Base-by-base conservation (phyloP, 495 filamentous ascomycete species). In the Podospora tetraspora region DNA sequence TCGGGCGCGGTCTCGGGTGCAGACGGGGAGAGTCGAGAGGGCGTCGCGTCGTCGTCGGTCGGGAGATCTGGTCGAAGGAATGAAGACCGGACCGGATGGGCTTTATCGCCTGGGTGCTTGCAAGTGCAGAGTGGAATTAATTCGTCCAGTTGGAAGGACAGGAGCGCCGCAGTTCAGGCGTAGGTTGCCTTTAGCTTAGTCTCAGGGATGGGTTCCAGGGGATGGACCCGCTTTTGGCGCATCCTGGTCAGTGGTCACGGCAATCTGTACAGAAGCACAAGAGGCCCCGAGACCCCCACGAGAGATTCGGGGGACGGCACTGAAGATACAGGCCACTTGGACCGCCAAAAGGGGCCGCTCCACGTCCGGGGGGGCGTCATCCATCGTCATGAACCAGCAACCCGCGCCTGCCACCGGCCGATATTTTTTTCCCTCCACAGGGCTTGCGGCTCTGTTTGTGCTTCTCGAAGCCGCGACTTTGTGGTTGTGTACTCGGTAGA, bases 171-270 rank as follows among this genome's bases (percentile, higher is more conserved):
- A 66, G 57, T 52, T n/a, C 19, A 21, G 58, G 34, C 30, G 65
- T 61, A 52, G 65, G 27, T 59, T 66, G 30, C 43, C 57, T 61
- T 61, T 59, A 16, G 24, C 43, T 61, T 37, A 24, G 25, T 66
- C 58, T 66, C 65, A 66, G 64, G 56, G 64, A 66, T 66, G 58
- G 58, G 25, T 57, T 34, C 60, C 65, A 61, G 65, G 65, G 63
- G 52, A 12, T 57, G 65, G 65, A 43, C 57, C 65, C 65, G 43
- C 65, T 61, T 60, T 61, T 29, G 58, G 57, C 65, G 57, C 57
- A 60, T 61, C 57, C 65, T 61, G 19, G 30, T 9, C 23, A 24
- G 23, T n/a, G 27, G 27, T 32, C 52, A 59, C 32, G 27, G 58
- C 61, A 60, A 66, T 66, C 65, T 66, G 57, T 61, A 13, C 65